phyloP scores from a whole-genome alignment of 805 yeast genomes.

The Yarrowia osloensis region DNA sequence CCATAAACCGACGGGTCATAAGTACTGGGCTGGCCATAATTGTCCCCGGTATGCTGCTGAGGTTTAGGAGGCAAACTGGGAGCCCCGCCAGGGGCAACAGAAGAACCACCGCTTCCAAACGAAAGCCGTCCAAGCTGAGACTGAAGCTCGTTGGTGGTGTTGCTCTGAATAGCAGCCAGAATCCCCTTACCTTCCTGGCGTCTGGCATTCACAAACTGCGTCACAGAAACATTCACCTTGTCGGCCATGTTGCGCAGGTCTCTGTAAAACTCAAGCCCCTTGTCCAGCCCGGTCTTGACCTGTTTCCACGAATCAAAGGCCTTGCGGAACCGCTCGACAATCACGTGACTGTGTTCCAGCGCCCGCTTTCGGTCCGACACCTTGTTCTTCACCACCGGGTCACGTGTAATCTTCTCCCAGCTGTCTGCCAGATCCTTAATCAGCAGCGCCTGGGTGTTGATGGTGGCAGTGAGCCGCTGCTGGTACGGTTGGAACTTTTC shows the following conservation, averaged over 20 bases:
- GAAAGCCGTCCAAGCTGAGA: slow-evolving; percentile 42
- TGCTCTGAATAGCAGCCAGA: slow-evolving; percentile 1
- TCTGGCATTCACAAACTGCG: slow-evolving; percentile 21
- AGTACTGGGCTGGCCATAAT: not conserved
- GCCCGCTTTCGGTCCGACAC: slow-evolving; percentile 44
- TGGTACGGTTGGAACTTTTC: slow-evolving; percentile 72
- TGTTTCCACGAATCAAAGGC: slow-evolving; percentile 62
- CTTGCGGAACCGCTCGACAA: slow-evolving; percentile 48
- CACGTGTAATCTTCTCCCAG: slow-evolving; percentile 52
- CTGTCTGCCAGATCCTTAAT: slow-evolving; percentile 50
- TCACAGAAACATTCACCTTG: not conserved
- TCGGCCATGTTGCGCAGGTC: slow-evolving; percentile 42
- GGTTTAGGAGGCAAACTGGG: slow-evolving; percentile 19
- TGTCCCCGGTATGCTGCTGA: not conserved
- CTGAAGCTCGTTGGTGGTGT: slow-evolving; percentile 17
- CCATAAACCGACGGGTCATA: slow-evolving; percentile 24
- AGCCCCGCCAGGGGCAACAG: not conserved
- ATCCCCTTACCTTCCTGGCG: slow-evolving; percentile 18
- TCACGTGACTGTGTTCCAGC: slow-evolving; percentile 43
- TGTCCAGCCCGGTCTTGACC: slow-evolving; percentile 58
- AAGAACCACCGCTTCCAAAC: not conserved
- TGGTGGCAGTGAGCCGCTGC: slow-evolving; percentile 64
- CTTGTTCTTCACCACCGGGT: slow-evolving; percentile 49
- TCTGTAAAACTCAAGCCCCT: slow-evolving; percentile 66
- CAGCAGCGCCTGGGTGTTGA: slow-evolving; percentile 61